phyloP scores from a whole-genome alignment of 2,329 filamentous ascomycete genomes.

The Zasmidium cellare region DNA sequence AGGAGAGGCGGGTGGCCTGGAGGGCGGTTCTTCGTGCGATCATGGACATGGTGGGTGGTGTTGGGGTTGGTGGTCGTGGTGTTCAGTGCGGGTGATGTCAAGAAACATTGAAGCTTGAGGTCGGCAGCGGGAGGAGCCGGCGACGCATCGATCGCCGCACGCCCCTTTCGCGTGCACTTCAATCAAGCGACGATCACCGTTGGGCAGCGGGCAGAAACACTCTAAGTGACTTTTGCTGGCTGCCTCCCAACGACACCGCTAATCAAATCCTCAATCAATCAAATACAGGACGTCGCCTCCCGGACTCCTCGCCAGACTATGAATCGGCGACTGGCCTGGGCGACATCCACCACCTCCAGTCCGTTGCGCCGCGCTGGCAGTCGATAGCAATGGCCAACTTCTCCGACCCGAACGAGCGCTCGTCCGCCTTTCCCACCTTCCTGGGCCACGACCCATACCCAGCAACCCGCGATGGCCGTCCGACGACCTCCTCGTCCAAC shows the following conservation, averaged over 20 bases:
- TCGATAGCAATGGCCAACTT: neutral
- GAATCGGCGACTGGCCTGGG: constrained; percentile 5
- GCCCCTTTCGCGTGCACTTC: neutral
- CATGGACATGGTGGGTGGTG: constrained; percentile 44
- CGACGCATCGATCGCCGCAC: neutral
- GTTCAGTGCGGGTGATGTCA: constrained; percentile 3
- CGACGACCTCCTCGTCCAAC: constrained; percentile 15
- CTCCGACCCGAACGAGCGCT: neutral
- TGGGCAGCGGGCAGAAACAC: neutral
- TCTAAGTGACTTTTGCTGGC: neutral
- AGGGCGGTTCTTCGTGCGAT: constrained; percentile 48
- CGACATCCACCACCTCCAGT: neutral
- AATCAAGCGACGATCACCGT: neutral
- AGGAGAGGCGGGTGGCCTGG: constrained; percentile 42
- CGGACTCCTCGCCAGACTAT: constrained; percentile 6
- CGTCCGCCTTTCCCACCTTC: constrained; percentile 28
- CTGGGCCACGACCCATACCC: constrained; percentile 27
- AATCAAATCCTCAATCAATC: neutral
- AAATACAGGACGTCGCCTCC: neutral
- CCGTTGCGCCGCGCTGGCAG: neutral
- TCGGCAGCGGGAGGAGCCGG: neutral
- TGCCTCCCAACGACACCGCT: neutral
- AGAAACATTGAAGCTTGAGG: neutral
- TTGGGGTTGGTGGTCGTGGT: constrained; percentile 1
- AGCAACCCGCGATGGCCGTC: constrained; percentile 5